Base-by-base conservation (phyloP, 192 early-diverging fungal species). In the Diversispora epigaea region DNA sequence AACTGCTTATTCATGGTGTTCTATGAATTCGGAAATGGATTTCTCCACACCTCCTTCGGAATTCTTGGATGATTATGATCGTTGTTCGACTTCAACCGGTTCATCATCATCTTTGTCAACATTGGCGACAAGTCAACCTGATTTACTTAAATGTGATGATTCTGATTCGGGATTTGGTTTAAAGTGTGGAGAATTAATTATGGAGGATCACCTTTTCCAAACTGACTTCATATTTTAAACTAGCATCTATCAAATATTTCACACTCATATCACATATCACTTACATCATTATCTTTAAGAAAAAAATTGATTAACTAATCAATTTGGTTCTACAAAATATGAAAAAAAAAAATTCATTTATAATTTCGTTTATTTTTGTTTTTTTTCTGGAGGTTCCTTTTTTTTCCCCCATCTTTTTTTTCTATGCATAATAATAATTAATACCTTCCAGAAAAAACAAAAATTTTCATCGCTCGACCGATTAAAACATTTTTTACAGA, bases 1-100 rank as follows among this genome's bases (percentile, higher is more conserved):
- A 39, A 69, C 68, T 54, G 68, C 68, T 39, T 69, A 47, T 52
- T 69, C 68, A 4, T 69, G 68, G 68, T 69, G 52, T 69, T 69
- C 68, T 17, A 69, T 54, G 49, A 69, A 69, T 69, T 39, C 22
- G 2, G 47, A 69, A 40, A 41, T 69, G 49, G 68, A 47, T 54
- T 69, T 69, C 12, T 25, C 68, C 11, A 50, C 68, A 12, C 49
- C 68, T 12, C 25, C 49, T 8, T 54, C 46, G 17, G 47, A 69
- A 39, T 69, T 69, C 21, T 41, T 71, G 52, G 69, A 44, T 2
- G 69, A 71, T 71, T 71, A 57, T 44, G 50, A 41, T n/a, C 69
- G 19, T 43, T 57, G 69, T 71, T 57, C 54, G 2, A 22, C 54
- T 15, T 71, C 69, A 46, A 71, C 39, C 12, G 40, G 41, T 22